These are phyloP conservation scores for Endocalyx cinctus DNA, from an alignment of 2,329 filamentous ascomycete genomes.

Conservation along the genomic window DNA sequence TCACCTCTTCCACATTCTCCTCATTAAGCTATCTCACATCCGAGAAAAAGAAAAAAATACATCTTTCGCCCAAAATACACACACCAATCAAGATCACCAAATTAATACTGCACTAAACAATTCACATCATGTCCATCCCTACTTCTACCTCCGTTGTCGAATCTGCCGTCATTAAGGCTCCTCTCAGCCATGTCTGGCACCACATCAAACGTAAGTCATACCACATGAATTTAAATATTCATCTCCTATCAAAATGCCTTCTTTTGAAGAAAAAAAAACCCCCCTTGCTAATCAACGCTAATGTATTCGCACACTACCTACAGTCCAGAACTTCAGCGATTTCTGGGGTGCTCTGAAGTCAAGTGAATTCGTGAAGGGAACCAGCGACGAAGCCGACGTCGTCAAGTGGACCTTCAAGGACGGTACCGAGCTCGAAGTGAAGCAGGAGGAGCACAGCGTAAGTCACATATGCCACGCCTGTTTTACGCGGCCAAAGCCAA, in stretches of 20 bases:
- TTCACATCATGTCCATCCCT: conserved; percentile 53
- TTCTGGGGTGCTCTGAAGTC: conserved; percentile 62
- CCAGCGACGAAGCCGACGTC: conserved; percentile 60
- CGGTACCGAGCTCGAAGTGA: conserved; percentile 63
- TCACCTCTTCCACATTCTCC: conserved; percentile 18
- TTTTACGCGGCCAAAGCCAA: no score
- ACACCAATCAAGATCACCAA: conserved; percentile 1
- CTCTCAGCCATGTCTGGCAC: conserved; percentile 66
- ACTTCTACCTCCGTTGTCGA: conserved; percentile 63
- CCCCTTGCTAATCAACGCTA: not conserved
- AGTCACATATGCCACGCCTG: no score
- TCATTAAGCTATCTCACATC: no score
- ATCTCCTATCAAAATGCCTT: not conserved
- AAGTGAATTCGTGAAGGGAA: conserved; percentile 60
- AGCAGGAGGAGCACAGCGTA: conserved; percentile 72
- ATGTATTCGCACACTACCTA: not conserved
- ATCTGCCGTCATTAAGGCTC: conserved; percentile 63
- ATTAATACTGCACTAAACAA: no score
- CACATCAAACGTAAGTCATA: conserved; percentile 55
- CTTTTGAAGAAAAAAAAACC: not conserved
- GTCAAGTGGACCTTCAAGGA: conserved; percentile 70
- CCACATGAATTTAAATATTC: not conserved
- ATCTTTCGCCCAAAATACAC: conserved; percentile 1
- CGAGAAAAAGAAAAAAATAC: conserved; percentile 11
- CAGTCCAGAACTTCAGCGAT: conserved; percentile 58